These are phyloP conservation scores for Beauveria bassiana DNA, from an alignment of 2,329 filamentous ascomycete species.

Conservation along the genomic window DNA sequence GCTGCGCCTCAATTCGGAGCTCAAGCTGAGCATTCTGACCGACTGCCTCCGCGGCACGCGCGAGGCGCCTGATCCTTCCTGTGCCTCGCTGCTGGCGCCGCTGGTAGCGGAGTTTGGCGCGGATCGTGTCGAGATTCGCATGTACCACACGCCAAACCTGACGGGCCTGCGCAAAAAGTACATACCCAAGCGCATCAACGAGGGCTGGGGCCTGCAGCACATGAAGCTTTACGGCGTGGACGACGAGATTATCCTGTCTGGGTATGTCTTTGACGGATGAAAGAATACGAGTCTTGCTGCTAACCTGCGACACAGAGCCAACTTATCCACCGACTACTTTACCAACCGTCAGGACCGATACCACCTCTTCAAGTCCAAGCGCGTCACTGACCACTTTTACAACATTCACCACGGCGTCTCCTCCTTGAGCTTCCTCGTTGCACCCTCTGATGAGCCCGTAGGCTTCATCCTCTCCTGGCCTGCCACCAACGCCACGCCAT, in stretches of 20 bases:
- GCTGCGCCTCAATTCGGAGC: conserved; percentile 62
- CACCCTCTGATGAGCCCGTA: conserved; percentile 48
- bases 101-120: conserved; percentile 78
- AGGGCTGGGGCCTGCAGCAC: conserved; percentile 96
- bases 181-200: conserved; percentile 85
- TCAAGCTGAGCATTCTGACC: conserved; percentile 82
- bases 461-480: conserved; percentile 69
- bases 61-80: conserved; percentile 78
- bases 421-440: conserved; percentile 72
- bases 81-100: conserved; percentile 78
- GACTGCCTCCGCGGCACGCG: conserved; percentile 87
- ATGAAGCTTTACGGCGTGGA: conserved; percentile 98
- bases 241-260: conserved; percentile 90
- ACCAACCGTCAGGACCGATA: conserved; percentile 93
- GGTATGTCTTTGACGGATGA: conserved; percentile 39
- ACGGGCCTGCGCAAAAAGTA: conserved; percentile 77
- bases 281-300: background rate
- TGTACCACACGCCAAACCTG: conserved; percentile 97
- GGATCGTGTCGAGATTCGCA: conserved; percentile 80
- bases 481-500: conserved; percentile 61
- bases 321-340: conserved; percentile 90
- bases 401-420: conserved; percentile 69
- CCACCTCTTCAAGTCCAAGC: conserved; percentile 74
- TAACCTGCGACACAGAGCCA: conserved; percentile 47
- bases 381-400: conserved; percentile 76